Conservation (phyloP, 2,329 filamentous ascomycete genomes). For the Botrytis cinerea region DNA sequence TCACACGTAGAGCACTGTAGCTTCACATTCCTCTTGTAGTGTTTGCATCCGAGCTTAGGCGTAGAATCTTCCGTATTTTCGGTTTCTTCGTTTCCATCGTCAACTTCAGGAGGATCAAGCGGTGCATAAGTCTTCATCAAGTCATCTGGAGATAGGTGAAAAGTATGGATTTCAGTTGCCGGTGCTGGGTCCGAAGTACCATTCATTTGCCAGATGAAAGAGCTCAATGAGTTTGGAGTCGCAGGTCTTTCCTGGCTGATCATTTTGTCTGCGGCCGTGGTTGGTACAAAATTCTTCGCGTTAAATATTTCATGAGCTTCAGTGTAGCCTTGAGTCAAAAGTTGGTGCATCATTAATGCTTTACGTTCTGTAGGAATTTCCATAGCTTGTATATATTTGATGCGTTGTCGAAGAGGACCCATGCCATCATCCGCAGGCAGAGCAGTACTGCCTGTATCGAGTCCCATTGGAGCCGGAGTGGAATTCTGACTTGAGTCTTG, state of each 20-base stretch:
- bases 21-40: constrained; percentile 96
- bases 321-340: constrained; percentile 70
- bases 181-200: constrained; percentile 31
- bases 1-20: constrained; percentile 88
- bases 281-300: constrained; percentile 35
- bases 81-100: constrained; percentile 45
- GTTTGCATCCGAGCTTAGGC: constrained; percentile 73
- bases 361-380: constrained; percentile 63
- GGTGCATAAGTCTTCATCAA: constrained; percentile 68
- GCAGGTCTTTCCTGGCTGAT: constrained; percentile 46
- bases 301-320: constrained; percentile 45
- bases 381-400: constrained; percentile 66
- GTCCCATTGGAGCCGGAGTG: constrained; percentile 24
- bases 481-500: constrained; percentile 33
- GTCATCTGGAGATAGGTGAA: constrained; percentile 60
- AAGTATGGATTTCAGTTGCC: constrained; percentile 43
- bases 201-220: constrained; percentile 59
- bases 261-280: constrained; percentile 37
- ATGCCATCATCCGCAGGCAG: constrained; percentile 78
- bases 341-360: constrained; percentile 68
- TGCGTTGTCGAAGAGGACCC: constrained; percentile 64
- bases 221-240: constrained; percentile 52
- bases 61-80: constrained; percentile 33
- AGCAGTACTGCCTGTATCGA: constrained; percentile 33
- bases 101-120: constrained; percentile 51